Evolutionary conservation across 1,139 yeast genomes (phyloP), one percentile per base, ranked within the genome.

Genomic region (Saccharomyces pastorianus): DNA sequence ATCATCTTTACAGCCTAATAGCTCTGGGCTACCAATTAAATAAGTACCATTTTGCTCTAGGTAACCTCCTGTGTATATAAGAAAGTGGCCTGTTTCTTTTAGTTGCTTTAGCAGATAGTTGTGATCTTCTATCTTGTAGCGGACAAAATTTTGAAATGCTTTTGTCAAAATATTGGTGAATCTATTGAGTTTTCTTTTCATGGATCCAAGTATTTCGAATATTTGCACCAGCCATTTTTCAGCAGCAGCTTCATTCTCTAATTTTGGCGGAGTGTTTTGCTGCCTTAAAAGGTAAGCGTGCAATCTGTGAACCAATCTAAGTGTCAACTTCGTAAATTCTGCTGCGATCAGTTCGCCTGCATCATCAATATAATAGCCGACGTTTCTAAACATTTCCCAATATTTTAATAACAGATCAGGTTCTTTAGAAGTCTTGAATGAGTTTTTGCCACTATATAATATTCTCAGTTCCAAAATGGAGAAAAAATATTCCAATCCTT

Each of bases 401-500:
- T 85, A 84, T 59, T 81, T 84, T 63, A 87, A 88, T 53, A 93
- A 73, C 64, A 87, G 91, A 64, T 93, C 99, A 0, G 96, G 95
- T 65, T 90, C 97, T 65, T 89, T 89, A 68, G 88, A 89, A 0
- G 96, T 87, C 62, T 93, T 79, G 71, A 88, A 86, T 20, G 84
- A 79, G 4, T 83, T 78, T 54, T 84, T 80, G 0, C 93, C 83
- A 58, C 91, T 82, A 62, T 89, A 96, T 53, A 89, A 74, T 52
- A 91, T 76, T 68, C 93, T 93, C 63, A 84, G 78, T 62, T 86
- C 85, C 44, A 91, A 73, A 52, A 93, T 73, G 20, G 80, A 82
- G 64, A 90, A 78, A 58, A 87, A 82, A 66, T 87, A 87, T 47
- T 80, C 77, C 17, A 89, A 86, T 61, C 96, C 88, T 53, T 84